Percentiles rank a stretch among this genome's conserved stretches.
Conservation (phyloP, 2,329 filamentous ascomycete genomes). For the Aspergillus bombycis region DNA sequence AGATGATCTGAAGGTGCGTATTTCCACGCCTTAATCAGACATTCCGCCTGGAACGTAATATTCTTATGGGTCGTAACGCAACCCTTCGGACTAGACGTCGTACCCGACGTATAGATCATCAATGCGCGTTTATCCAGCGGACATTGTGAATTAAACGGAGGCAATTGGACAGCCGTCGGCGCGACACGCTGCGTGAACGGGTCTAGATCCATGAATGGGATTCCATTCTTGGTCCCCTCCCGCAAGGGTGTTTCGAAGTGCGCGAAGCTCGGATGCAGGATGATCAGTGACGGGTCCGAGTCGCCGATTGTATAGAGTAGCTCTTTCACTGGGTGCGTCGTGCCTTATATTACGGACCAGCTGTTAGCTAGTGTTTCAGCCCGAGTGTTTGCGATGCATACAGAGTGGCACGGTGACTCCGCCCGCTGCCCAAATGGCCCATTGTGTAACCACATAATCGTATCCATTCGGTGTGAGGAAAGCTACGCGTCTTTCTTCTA, state of each 20-base stretch:
- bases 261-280: conserved; percentile 44
- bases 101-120: conserved; percentile 49
- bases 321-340: conserved; percentile 46
- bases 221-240: conserved; percentile 28
- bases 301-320: conserved; percentile 47
- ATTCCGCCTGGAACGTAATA: conserved; percentile 37
- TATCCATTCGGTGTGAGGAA: conserved; percentile 46
- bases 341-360: conserved; percentile 32
- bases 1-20: conserved; percentile 45
- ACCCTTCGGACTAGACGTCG: conserved; percentile 47
- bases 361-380: not conserved
- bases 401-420: conserved; percentile 49
- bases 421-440: conserved; percentile 49
- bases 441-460: conserved; percentile 47
- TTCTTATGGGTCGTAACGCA: conserved; percentile 49
- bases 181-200: conserved; percentile 26
- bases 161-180: conserved; percentile 28
- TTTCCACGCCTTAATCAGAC: conserved; percentile 36
- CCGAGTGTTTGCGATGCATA: conserved; percentile 26
- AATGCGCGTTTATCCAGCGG: conserved; percentile 38
- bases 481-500: conserved; percentile 44
- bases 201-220: conserved; percentile 36
- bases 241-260: conserved; percentile 36
- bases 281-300: conserved; percentile 46
- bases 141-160: conserved; percentile 35